Base-by-base conservation (phyloP, 257 asterid genomes). In the Thymus mandschuricus region DNA sequence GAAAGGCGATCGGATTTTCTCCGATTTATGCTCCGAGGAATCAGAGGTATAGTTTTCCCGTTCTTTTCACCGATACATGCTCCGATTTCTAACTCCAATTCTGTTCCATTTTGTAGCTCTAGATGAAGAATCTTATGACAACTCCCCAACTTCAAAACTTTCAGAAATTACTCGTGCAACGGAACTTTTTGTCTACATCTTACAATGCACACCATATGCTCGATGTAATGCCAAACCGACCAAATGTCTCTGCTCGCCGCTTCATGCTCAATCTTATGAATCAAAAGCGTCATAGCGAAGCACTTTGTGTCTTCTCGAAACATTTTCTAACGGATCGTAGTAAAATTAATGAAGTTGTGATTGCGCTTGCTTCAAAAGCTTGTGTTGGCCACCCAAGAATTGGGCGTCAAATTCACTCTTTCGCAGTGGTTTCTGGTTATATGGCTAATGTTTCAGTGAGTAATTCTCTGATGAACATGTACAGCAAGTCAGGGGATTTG, bases 391-490 rank as follows among this genome's bases (percentile, higher is more conserved):
- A 66, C 68, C 72, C 81, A 0, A 78, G 63, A 44, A 76, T 86
- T 46, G 96, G 96, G 63, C 61, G 76, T 63, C 95, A 91, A 70
- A 75, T 91, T 63, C 98, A 91, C 48, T 87, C 95, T 12, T 85
- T 89, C 40, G 83, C 86, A 0, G 60, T 86, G n/a, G 77, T 68
- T 11, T 78, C 88, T 3, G 96, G 92, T 44, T 81, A 80, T 51
- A 56, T 70, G 49, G 50, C 49, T 41, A 74, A 69, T 41, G 78
- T 84, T 57, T 78, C 83, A 5, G 96, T 91, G 3, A 83, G 89
- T 29, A 93, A 94, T 86, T 91, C 98, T 7, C 75, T 94, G 76
- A 94, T 91, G 96, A 91, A 84, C 71, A 64, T 94, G 91, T 91
- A 89, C 79, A 79, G 81, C 71, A 94, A 87, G 69, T 87, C 91